Conservation (phyloP, 192 early-diverging fungal genomes). For the Paraglomus brasilianum region DNA sequence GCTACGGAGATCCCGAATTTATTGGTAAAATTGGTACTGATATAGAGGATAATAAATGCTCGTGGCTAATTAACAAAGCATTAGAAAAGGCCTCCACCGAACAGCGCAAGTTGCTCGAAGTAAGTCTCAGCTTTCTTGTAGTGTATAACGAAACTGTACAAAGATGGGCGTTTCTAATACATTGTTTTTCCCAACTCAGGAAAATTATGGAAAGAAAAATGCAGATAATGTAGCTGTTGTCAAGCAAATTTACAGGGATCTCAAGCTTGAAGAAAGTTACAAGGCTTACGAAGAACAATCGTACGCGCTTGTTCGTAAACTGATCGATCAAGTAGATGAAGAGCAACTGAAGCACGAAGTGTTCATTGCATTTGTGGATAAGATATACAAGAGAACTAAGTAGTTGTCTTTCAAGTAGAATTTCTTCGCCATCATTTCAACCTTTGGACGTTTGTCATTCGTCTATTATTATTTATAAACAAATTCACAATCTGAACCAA, state of each 20-base stretch:
- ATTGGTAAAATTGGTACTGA: slow-evolving; percentile 99
- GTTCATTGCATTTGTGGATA: slow-evolving; percentile 90
- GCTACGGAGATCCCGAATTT: slow-evolving; percentile 83
- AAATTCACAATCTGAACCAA: no score
- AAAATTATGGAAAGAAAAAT: slow-evolving; percentile 90
- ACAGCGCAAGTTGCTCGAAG: slow-evolving; percentile 82
- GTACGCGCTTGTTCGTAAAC: slow-evolving; percentile 63
- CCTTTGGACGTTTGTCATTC: no score
- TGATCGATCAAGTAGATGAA: slow-evolving; percentile 85
- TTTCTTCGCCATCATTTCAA: background rate
- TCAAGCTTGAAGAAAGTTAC: slow-evolving; percentile 79
- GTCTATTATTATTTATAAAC: no score
- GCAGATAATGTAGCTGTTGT: slow-evolving; percentile 74
- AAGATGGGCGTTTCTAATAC: background rate
- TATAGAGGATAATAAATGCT: slow-evolving; percentile 99
- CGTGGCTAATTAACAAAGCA: slow-evolving; percentile 95
- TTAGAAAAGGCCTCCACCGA: slow-evolving; percentile 71
- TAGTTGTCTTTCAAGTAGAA: slow-evolving; percentile 41
- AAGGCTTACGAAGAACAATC: slow-evolving; percentile 88
- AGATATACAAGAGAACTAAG: slow-evolving; percentile 93
- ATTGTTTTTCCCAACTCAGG: slow-evolving; percentile 41
- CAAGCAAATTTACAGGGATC: slow-evolving; percentile 80
- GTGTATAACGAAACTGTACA: background rate
- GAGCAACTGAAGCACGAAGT: slow-evolving; percentile 76
- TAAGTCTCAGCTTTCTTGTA: slow-evolving; percentile 36